These are phyloP conservation scores for Ogataea zsoltii DNA, from an alignment of 805 yeast genomes.

Conservation along the genomic window DNA sequence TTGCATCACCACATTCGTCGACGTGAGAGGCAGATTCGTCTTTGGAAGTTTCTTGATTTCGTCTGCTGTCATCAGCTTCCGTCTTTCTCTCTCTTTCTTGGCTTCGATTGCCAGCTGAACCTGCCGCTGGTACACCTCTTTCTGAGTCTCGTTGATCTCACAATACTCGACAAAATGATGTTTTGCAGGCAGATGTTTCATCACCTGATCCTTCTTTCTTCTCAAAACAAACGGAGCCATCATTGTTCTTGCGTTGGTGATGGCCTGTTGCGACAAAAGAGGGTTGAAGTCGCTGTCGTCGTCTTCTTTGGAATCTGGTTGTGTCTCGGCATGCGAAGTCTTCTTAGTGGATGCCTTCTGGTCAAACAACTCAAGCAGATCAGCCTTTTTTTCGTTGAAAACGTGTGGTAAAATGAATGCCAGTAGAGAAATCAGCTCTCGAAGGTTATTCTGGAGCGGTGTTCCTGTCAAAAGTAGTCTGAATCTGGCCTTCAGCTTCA, in stretches of 20 bases:
- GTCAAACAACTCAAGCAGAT: conserved; percentile 77
- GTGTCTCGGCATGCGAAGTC: conserved; percentile 28
- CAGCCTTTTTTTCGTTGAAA: conserved; percentile 80
- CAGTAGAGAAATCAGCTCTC: conserved; percentile 84
- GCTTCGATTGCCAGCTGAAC: conserved; percentile 45
- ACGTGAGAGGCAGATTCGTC: conserved; percentile 29
- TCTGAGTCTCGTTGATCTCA: conserved; percentile 57
- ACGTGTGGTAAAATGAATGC: conserved; percentile 87
- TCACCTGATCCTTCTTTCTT: conserved; percentile 88
- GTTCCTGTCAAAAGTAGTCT: conserved; percentile 92
- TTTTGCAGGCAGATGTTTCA: conserved; percentile 84
- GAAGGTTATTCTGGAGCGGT: conserved; percentile 90
- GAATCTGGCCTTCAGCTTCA: conserved; percentile 82
- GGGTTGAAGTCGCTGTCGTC: conserved; percentile 65
- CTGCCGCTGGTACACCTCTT: conserved; percentile 59
- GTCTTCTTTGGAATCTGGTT: conserved; percentile 24
- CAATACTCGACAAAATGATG: conserved; percentile 64
- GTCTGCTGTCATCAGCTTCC: conserved; percentile 36
- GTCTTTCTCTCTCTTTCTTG: conserved; percentile 43
- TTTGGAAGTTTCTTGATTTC: conserved; percentile 37
- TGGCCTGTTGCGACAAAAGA: conserved; percentile 85
- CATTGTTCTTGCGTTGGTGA: conserved; percentile 92
- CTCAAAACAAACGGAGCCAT: conserved; percentile 97
- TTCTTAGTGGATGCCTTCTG: conserved; percentile 75
- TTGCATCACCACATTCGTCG: conserved; percentile 79